Base-by-base conservation (phyloP, 2,329 filamentous ascomycete genomes). In the Aureobasidium lini region DNA sequence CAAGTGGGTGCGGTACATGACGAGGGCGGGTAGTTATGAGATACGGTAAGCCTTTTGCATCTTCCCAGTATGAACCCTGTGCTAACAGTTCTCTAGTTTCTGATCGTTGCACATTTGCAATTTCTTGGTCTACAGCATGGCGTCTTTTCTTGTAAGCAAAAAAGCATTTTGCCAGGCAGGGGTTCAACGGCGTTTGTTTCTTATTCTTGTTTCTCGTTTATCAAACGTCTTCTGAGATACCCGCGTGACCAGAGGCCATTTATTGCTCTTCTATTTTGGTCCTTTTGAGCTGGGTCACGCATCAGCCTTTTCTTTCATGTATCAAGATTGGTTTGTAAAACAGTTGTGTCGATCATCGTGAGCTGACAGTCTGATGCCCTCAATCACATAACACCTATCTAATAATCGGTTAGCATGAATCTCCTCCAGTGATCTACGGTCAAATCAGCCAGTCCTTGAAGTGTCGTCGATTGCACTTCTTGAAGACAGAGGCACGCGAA, bases 1-100 rank as follows among this genome's bases (percentile, higher is more conserved):
- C 50, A 99, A 99, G 75, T 99, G 94, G 94, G 94, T 99, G 67
- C 81, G 94, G 67, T 99, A 99, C 75, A 97, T 99, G 94, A 99
- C 94, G 16, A 85, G 93, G 65, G 94, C 93, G 15, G 94, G 94
- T 31, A 96, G 91, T 74, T 99, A 99, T 74, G 94, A 99, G 77
- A 96, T 99, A 72, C 82, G 91, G 87, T 95, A 72, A 44, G 71
- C 63, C 36, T 43, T 68, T 63, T 18, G 6, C 37, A 16, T 34
- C 11, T 31, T 6, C 7, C 10, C 34, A 1, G 11, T 10, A 40
- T 11, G 6, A 11, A 37, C 8, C n/a, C 2, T 2, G n/a, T 28
- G 18, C 31, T 56, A 37, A 44, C 40, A 18, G 8, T 28, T 8
- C 16, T 18, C 8, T 16, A 56, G 52, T 37, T 56, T 56, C 40